phyloP scores from a whole-genome alignment of 1,139 yeast species.

The Debaryomyces sp. region DNA sequence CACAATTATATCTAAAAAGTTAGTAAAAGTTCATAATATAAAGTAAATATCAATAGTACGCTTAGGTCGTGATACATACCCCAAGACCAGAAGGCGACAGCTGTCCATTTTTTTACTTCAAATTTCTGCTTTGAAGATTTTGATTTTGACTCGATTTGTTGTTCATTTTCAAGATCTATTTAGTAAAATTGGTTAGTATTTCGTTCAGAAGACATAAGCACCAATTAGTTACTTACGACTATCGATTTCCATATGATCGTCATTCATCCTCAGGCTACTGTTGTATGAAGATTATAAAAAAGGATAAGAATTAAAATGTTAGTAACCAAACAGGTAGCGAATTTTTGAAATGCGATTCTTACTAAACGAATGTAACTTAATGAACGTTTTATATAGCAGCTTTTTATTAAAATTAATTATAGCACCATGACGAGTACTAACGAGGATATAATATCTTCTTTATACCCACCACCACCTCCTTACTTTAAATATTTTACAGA shows the following conservation, averaged over 20 bases:
- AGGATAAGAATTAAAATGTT: not conserved
- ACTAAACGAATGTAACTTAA: not conserved
- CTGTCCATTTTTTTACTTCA: slow-evolving; percentile 80
- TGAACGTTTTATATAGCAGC: not conserved
- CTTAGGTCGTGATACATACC: slow-evolving; percentile 46
- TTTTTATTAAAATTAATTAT: not conserved
- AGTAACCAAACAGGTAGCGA: not conserved
- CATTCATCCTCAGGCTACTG: slow-evolving; percentile 17
- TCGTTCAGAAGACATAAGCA: not conserved
- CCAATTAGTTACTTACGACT: slow-evolving; percentile 25
- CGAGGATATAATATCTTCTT: slow-evolving; percentile 57
- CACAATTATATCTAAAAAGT: slow-evolving; percentile 69
- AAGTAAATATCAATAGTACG: not conserved
- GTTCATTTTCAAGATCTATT: slow-evolving; percentile 11
- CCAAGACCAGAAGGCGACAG: slow-evolving; percentile 99
- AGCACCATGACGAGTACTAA: slow-evolving; percentile 15
- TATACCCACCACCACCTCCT: slow-evolving; percentile 88
- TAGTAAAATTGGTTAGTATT: slow-evolving; percentile 11
- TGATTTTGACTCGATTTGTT: slow-evolving; percentile 9
- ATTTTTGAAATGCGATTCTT: slow-evolving; percentile 2
- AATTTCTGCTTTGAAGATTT: slow-evolving; percentile 37
- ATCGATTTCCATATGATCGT: slow-evolving; percentile 35
- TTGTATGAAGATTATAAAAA: not conserved
- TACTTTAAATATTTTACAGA: slow-evolving; percentile 68
- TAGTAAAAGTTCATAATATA: slow-evolving; percentile 19